Percentiles rank a stretch among this genome's conserved stretches.
These are phyloP conservation scores for Solanum corneliomulleri DNA, from an alignment of 257 asterid genomes.

Conservation along the genomic window DNA sequence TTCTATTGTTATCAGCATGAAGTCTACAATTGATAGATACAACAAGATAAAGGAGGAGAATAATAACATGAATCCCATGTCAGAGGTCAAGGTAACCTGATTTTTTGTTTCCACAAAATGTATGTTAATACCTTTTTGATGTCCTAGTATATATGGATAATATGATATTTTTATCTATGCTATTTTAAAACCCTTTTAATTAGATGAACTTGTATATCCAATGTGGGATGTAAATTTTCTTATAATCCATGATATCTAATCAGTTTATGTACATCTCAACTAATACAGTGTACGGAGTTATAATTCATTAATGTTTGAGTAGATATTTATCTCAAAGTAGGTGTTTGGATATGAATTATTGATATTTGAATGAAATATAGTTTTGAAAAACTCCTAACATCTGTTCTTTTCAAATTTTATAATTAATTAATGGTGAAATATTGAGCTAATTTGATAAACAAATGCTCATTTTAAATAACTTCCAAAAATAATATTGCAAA, in stretches of 20 bases:
- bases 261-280: background rate
- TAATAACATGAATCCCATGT: constrained; percentile 1
- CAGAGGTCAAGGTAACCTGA: constrained; percentile 7
- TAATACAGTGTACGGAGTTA: background rate
- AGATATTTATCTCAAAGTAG: background rate
- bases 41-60: constrained; percentile 7
- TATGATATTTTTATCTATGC: background rate
- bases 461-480: background rate
- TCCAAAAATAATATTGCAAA: background rate
- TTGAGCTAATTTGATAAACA: background rate
- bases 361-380: background rate
- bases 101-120: background rate
- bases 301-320: background rate
- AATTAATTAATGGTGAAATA: background rate
- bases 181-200: background rate
- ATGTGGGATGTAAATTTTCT: background rate
- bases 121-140: background rate
- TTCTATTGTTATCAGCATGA: background rate
- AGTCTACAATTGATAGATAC: constrained; percentile 7
- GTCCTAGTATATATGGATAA: background rate
- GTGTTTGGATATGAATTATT: background rate
- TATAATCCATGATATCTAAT: background rate
- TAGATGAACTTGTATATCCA: background rate
- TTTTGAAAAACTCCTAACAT: background rate
- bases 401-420: background rate